A percentile compares a stretch with the other conserved stretches of the same genome.
phyloP scores from a whole-genome alignment of 345 rosid species.

The Pistacia atlantica region DNA sequence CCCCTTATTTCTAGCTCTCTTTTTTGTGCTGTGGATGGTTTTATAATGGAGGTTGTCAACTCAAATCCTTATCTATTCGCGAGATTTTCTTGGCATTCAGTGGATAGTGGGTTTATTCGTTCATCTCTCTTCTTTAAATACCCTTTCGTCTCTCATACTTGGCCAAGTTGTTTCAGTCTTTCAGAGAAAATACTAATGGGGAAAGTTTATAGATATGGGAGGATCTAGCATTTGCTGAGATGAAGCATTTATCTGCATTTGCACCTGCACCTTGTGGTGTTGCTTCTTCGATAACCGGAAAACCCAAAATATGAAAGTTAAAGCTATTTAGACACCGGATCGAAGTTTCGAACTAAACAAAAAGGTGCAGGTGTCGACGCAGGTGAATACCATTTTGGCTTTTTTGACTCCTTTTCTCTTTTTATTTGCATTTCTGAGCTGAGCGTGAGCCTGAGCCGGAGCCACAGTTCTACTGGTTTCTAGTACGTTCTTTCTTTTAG shows the following conservation, averaged over 20 bases:
- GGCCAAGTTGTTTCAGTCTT: no score
- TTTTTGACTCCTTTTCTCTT: background rate
- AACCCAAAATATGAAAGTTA: background rate
- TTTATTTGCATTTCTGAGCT: background rate
- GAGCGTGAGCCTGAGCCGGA: no score
- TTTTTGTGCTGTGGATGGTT: background rate
- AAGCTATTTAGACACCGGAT: background rate
- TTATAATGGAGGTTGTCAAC: slow-evolving; percentile 27
- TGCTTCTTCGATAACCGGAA: background rate
- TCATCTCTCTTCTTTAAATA: background rate
- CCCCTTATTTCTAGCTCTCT: no score
- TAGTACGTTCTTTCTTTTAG: background rate
- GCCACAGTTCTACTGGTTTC: background rate
- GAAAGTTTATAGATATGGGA: background rate
- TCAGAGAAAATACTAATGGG: no score
- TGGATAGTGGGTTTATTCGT: no score
- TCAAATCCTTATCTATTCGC: background rate
- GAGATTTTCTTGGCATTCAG: no score
- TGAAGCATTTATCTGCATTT: slow-evolving; percentile 65
- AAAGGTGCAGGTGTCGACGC: slow-evolving; percentile 58
- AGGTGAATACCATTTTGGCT: slow-evolving; percentile 53
- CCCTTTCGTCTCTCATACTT: background rate
- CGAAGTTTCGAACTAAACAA: background rate
- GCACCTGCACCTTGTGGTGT: slow-evolving; percentile 59
- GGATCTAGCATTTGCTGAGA: slow-evolving; percentile 21